Evolutionary conservation across 129 eudicot species (phyloP).

Genomic region (Lonicera japonica): DNA sequence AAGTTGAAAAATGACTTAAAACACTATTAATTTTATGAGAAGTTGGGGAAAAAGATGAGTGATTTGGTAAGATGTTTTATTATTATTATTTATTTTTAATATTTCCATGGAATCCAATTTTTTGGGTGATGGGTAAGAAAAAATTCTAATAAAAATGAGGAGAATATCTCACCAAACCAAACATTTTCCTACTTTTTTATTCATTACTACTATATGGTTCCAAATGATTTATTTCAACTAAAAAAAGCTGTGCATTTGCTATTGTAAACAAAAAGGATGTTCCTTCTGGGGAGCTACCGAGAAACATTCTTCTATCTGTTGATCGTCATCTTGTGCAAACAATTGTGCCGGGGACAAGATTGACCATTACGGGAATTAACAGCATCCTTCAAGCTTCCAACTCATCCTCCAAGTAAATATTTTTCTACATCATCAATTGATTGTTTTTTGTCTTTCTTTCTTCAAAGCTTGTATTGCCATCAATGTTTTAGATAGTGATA

Average conservation of each 20-base stretch:
- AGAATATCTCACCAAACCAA: too few species aligned
- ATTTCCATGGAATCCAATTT: too few species aligned
- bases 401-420: slow-evolving; percentile 56
- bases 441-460: background rate
- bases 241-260: background rate
- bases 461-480: background rate
- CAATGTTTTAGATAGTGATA: too few species aligned
- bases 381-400: slow-evolving; percentile 93
- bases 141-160: too few species aligned
- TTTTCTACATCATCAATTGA: background rate
- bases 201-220: too few species aligned
- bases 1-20: too few species aligned
- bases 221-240: too few species aligned
- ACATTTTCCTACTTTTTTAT: background rate
- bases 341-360: slow-evolving; percentile 94
- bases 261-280: slow-evolving; percentile 57
- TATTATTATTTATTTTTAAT: too few species aligned
- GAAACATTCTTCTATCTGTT: slow-evolving; percentile 88
- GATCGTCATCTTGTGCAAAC: slow-evolving; percentile 98
- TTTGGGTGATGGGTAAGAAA: too few species aligned
- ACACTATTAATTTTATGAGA: too few species aligned
- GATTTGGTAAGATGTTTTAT: too few species aligned
- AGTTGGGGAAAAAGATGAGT: too few species aligned
- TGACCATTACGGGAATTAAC: slow-evolving; percentile 92
- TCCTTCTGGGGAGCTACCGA: slow-evolving; percentile 96